These are phyloP conservation scores for Ascochyta lentis DNA, from an alignment of 2,329 filamentous ascomycete species.

Conservation along the genomic window DNA sequence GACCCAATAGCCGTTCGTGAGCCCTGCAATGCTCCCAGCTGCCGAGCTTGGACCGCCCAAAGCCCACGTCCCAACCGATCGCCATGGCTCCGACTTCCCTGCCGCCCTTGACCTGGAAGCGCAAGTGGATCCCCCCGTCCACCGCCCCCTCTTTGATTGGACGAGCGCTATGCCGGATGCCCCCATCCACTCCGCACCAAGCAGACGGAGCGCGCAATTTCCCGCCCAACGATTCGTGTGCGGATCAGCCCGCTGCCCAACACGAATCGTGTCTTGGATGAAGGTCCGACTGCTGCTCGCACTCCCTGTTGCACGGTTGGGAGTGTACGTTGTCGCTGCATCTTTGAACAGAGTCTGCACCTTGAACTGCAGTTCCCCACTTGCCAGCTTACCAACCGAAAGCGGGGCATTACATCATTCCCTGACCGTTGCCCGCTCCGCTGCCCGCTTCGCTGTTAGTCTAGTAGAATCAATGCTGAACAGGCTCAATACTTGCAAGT, in stretches of 20 bases:
- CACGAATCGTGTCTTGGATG: conserved; percentile 1
- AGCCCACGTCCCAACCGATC: neutral
- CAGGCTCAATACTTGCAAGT: too few species aligned
- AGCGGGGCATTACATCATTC: too few species aligned
- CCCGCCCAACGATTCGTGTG: conserved; percentile 7
- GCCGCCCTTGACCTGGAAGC: conserved; percentile 5
- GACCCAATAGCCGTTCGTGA: conserved; percentile 13
- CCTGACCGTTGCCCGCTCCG: too few species aligned
- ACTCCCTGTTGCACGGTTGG: too few species aligned
- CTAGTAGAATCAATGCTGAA: too few species aligned
- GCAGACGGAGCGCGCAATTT: conserved; percentile 10
- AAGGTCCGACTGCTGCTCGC: neutral
- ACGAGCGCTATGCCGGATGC: neutral
- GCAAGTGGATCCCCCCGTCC: neutral
- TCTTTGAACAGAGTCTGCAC: neutral
- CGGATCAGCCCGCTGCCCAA: neutral
- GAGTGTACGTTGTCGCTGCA: too few species aligned
- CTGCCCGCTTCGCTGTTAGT: too few species aligned
- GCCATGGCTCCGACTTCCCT: neutral
- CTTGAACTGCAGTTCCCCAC: too few species aligned
- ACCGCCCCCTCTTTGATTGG: neutral
- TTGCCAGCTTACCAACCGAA: too few species aligned
- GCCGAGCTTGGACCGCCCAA: neutral
- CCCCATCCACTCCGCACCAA: conserved; percentile 3
- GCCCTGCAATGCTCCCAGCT: conserved; percentile 4